phyloP scores from a whole-genome alignment of 495 filamentous ascomycete species.

The Cladorrhinum samala region DNA sequence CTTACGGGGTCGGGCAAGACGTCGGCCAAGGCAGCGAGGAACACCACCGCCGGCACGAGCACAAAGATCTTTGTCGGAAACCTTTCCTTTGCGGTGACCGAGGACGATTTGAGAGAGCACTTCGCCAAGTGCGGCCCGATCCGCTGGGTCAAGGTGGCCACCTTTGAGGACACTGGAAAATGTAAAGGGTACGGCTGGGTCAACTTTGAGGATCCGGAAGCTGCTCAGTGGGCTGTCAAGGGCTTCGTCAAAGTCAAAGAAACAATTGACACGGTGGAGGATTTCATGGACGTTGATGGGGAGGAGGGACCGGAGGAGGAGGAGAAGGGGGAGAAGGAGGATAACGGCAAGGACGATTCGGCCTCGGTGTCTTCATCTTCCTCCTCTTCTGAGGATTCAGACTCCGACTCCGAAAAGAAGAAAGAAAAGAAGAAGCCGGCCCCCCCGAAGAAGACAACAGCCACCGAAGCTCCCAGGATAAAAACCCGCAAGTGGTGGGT shows the following conservation, averaged over 20 bases:
- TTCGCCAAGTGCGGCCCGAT: conserved; percentile 79
- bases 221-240: conserved; percentile 70
- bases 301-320: conserved; percentile 32
- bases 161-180: conserved; percentile 94
- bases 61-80: conserved; percentile 90
- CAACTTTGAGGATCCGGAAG: conserved; percentile 71
- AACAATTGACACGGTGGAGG: conserved; percentile 46
- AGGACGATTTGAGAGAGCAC: conserved; percentile 70
- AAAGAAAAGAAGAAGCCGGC: conserved; percentile 7
- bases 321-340: conserved; percentile 35
- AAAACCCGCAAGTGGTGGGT: conserved; percentile 71
- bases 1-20: conserved; percentile 13
- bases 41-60: conserved; percentile 48
- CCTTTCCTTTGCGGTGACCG: conserved; percentile 75
- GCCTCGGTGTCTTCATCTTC: background rate
- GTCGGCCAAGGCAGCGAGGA: conserved; percentile 10
- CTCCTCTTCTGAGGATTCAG: conserved; percentile 1
- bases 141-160: conserved; percentile 74
- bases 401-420: conserved; percentile 5
- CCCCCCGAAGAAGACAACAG: conserved; percentile 13
- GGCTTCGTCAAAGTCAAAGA: conserved; percentile 67
- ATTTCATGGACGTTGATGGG: conserved; percentile 51
- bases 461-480: conserved; percentile 37
- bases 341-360: conserved; percentile 35
- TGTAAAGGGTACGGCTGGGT: conserved; percentile 98